Percentiles rank a stretch among this genome's conserved stretches.
Evolutionary conservation across 148 eudicot genomes (phyloP).

Genomic region (Euryodendron excelsum): DNA sequence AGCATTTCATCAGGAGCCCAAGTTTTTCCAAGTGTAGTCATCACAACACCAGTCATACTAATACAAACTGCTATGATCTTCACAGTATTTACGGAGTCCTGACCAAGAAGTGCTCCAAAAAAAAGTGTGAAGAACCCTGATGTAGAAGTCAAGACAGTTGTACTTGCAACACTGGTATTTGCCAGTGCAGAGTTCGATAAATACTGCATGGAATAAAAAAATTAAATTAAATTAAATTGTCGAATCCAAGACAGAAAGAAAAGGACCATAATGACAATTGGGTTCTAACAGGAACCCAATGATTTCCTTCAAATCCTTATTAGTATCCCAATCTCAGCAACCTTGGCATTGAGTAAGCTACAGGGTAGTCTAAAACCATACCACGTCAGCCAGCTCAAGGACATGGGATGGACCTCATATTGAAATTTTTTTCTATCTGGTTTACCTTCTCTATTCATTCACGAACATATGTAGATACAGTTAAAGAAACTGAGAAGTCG

Average conservation of each 20-base stretch:
- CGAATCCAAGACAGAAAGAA: neutral
- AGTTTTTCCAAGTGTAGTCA: slow-evolving; percentile 49
- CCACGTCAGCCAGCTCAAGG: neutral
- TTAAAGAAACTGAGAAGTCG: too few relatives aligned
- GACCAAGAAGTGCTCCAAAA: slow-evolving; percentile 42
- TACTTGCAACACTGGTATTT: slow-evolving; percentile 48
- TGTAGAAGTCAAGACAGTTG: slow-evolving; percentile 42
- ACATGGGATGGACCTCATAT: neutral
- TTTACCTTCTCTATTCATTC: neutral
- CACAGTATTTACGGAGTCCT: slow-evolving; percentile 27
- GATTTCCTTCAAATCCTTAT: neutral
- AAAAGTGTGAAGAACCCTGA: slow-evolving; percentile 49
- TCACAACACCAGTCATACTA: slow-evolving; percentile 42
- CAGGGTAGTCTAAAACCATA: neutral
- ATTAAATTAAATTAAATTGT: neutral
- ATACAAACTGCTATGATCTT: slow-evolving; percentile 35
- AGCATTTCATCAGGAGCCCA: slow-evolving; percentile 38
- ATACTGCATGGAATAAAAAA: slow-evolving; percentile 32
- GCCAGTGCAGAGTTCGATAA: slow-evolving; percentile 45
- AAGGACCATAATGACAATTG: neutral
- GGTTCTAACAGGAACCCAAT: neutral
- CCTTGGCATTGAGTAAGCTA: neutral
- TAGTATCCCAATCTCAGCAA: neutral
- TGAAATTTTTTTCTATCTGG: neutral
- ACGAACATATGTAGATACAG: neutral